Evolutionary conservation across 306 rosid species (phyloP), one percentile per base, ranked within the genome.

Genomic region (Malus sieversii): DNA sequence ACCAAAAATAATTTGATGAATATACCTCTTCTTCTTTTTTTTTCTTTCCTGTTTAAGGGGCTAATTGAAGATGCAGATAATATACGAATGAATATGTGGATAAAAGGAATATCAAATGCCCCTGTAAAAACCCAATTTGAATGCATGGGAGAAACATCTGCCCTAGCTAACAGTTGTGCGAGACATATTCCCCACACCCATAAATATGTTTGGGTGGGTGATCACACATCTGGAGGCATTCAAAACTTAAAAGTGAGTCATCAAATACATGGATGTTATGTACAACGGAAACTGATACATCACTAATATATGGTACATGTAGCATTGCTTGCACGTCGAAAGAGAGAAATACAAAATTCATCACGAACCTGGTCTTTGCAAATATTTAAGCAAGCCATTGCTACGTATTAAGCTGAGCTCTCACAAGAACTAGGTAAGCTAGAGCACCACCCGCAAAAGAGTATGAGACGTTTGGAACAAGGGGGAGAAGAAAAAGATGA

Each of bases 331-430:
- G 8, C 55, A 16, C 8, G 29, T 22, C 16, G 10, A 59, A 9
- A 61, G 10, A 19, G 20, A 35, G 40, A 45, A 3, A 40, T 35
- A 15, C 7, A 68, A 13, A 33, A 18, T 65, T 33, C 70, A 35
- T 19, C 70, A 66, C 77, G 19, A 62, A 89, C 91, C 93, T 76
- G 76, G 3, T 77, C 51, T 27, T 58, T 76, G 77, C 55, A 82
- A 73, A 80, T n/a, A 46, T 75, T 35, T 10, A 85, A 80, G 77
- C 87, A 79, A 62, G 75, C 78, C 87, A 86, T 85, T 53, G 35
- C 68, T 16, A 58, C 16, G 11, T 61, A 62, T 13, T 51, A 20
- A 57, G 55, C 55, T n/a, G 62, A 18, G 18, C 44, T 7, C 48
- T 51, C 59, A n/a, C 19, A 71, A 71, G 53, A 71, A 23, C 52